These are phyloP conservation scores for Smallanthus sonchifolius DNA, from an alignment of 129 eudicot genomes.

Conservation along the genomic window DNA sequence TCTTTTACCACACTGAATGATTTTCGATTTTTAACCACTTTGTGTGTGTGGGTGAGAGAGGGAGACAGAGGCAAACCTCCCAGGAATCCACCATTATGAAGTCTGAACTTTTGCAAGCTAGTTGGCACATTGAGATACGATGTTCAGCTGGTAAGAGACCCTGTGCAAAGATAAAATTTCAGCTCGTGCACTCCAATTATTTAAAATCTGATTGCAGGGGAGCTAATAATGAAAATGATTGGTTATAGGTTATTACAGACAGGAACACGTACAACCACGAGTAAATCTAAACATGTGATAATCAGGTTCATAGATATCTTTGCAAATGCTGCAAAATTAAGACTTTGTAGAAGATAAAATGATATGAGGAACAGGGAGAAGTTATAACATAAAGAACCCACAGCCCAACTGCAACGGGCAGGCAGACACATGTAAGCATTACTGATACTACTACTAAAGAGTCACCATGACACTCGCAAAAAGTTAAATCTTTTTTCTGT, in stretches of 20 bases:
- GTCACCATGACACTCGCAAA: background rate
- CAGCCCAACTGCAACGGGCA: background rate
- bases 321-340: background rate
- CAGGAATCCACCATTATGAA: conserved; percentile 85
- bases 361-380: background rate
- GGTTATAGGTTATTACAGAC: background rate
- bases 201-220: background rate
- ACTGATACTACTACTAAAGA: background rate
- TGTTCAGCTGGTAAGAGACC: conserved; percentile 77
- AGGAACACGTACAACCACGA: background rate
- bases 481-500: background rate
- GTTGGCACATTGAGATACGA: conserved; percentile 72
- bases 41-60: background rate
- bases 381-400: background rate
- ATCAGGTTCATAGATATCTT: background rate
- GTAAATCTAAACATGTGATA: background rate
- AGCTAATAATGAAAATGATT: background rate
- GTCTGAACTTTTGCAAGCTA: conserved; percentile 79
- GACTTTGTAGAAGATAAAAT: background rate
- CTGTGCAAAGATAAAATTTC: conserved; percentile 27
- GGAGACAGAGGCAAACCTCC: conserved; percentile 62
- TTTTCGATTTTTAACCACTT: background rate
- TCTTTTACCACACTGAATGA: background rate
- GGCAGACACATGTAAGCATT: background rate
- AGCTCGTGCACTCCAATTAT: background rate